Percentiles rank a stretch among this genome's conserved stretches.
Conservation (phyloP, 2,329 filamentous ascomycete genomes). For the Whalleya microplaca region DNA sequence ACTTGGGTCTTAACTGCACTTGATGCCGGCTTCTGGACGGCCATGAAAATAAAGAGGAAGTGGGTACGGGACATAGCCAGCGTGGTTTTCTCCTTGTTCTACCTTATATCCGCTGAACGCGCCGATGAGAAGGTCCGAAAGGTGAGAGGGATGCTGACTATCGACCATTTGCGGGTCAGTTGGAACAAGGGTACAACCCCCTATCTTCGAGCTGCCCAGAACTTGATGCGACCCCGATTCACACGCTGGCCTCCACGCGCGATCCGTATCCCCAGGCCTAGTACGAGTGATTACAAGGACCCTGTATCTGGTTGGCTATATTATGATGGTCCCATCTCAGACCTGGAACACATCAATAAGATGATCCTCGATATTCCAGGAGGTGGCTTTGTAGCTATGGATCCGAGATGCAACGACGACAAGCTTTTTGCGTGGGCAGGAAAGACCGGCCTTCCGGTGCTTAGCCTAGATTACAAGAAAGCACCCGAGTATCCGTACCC, state of each 20-base stretch:
- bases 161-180: conserved; percentile 87
- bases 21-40: conserved; percentile 97
- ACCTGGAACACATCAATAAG: conserved; percentile 75
- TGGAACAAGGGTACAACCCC: conserved; percentile 96
- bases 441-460: conserved; percentile 82
- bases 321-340: conserved; percentile 83
- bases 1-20: conserved; percentile 96
- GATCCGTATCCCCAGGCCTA: conserved; percentile 81
- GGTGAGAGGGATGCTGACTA: conserved; percentile 81
- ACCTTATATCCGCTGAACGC: conserved; percentile 88
- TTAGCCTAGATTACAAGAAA: conserved; percentile 91
- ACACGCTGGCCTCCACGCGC: conserved; percentile 81
- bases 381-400: conserved; percentile 96
- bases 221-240: conserved; percentile 74
- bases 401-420: conserved; percentile 91
- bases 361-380: conserved; percentile 89
- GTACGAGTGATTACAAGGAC: conserved; percentile 79
- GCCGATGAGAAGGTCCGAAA: conserved; percentile 97
- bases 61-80: conserved; percentile 83
- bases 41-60: conserved; percentile 83
- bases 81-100: conserved; percentile 85
- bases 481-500: conserved; percentile 85
- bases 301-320: conserved; percentile 89
- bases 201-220: conserved; percentile 75
- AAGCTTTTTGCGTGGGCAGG: conserved; percentile 92